phyloP scores from a whole-genome alignment of 257 asterid genomes.

The Thymus quinquecostatus region DNA sequence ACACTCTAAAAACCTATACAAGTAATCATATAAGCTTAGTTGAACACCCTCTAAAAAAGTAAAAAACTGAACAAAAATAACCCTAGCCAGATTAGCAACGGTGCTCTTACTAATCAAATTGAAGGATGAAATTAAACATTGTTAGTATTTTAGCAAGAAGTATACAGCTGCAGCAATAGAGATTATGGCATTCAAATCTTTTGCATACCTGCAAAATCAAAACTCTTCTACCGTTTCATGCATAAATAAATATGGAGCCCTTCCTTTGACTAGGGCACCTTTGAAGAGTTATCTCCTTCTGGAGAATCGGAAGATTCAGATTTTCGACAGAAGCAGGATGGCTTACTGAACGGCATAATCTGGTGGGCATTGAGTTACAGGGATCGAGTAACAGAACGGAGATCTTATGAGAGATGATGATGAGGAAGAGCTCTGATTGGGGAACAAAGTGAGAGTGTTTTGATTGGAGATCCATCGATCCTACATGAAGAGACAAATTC shows the following conservation, averaged over 20 bases:
- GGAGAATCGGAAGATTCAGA: constrained; percentile 25
- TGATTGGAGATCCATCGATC: constrained; percentile 54
- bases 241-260: too few relatives aligned
- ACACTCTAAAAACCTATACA: too few relatives aligned
- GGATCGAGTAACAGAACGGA: constrained; percentile 44
- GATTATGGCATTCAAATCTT: constrained; percentile 23
- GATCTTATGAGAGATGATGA: constrained; percentile 44
- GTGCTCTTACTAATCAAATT: neutral
- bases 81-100: neutral
- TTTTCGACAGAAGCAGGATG: constrained; percentile 39
- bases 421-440: constrained; percentile 49
- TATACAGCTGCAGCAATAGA: constrained; percentile 1
- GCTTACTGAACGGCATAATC: constrained; percentile 44
- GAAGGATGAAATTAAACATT: constrained; percentile 7
- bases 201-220: constrained; percentile 23
- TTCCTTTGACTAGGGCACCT: neutral
- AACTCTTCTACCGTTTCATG: too few relatives aligned
- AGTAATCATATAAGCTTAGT: too few relatives aligned
- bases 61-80: neutral
- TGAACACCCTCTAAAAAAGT: too few relatives aligned
- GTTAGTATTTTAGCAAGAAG: constrained; percentile 12
- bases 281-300: neutral
- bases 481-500: constrained; percentile 38
- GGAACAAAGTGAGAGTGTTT: constrained; percentile 45
- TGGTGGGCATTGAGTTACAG: constrained; percentile 43